Conservation (phyloP, 805 yeast species). For the Wickerhamomyces subpelliculosus region DNA sequence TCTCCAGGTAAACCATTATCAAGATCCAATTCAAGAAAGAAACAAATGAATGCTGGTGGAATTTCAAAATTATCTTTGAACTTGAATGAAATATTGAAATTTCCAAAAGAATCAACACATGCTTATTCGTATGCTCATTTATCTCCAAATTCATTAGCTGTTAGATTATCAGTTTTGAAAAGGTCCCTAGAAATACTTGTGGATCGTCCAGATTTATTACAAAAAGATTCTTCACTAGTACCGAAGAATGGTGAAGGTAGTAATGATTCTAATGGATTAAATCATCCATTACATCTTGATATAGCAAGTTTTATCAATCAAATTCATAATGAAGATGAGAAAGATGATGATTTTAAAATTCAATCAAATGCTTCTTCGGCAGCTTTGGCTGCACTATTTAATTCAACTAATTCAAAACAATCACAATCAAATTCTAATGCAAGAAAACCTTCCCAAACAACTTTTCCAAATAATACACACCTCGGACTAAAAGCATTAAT, state of each 20-base stretch:
- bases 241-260: too few relatives aligned
- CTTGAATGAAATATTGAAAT: constrained; percentile 42
- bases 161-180: constrained; percentile 66
- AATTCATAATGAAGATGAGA: constrained; percentile 15
- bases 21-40: constrained; percentile 7
- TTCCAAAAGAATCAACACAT: constrained; percentile 76
- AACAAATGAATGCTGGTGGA: constrained; percentile 13
- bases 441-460: too few relatives aligned
- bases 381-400: constrained; percentile 29
- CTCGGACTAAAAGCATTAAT: constrained; percentile 39
- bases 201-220: constrained; percentile 19
- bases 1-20: constrained; percentile 2
- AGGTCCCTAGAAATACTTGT: constrained; percentile 69
- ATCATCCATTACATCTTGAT: constrained; percentile 15
- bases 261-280: constrained; percentile 2
- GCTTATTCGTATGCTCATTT: constrained; percentile 80
- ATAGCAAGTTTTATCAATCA: constrained; percentile 20
- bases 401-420: constrained; percentile 3
- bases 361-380: constrained; percentile 33
- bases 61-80: constrained; percentile 24
- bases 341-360: neutral
- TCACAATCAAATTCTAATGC: constrained; percentile 1
- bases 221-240: too few relatives aligned
- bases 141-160: constrained; percentile 73
- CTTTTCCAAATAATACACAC: constrained; percentile 1